Evolutionary conservation across 345 rosid species (phyloP), one percentile per base, ranked within the genome.

Genomic region (Hypericum perforatum): DNA sequence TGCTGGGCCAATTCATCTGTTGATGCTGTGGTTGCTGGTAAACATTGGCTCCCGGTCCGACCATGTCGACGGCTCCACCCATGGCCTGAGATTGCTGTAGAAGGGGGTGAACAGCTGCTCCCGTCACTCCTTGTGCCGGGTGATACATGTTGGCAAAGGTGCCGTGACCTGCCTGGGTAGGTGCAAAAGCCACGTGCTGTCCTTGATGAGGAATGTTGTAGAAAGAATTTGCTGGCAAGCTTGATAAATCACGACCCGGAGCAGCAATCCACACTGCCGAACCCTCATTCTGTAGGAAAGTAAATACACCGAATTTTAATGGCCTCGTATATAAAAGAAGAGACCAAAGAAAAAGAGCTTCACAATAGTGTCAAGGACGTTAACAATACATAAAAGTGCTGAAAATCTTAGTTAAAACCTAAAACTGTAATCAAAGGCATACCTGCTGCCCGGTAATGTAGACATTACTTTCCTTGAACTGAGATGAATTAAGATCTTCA

Each of bases 11-110:
- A 59, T 82, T 82, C 64, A 84, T 72, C 66, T 84, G 97, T 63
- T 82, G 78, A 65, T 86, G 97, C 77, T 86, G 97, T 38, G 94
- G 78, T 70, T 84, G 97, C 78, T 84, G 97, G 72, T 80, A 90
- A 64, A 84, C 83, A 61, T 58, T 80, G 53, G 83, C 78, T 8
- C 78, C 71, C 38, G 89, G 80, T 63, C 86, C 83, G 49, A 64
- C 87, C 79, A 86, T 78, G 63, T 90, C 90, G 45, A 73, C 76
- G 16, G 77, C 76, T 63, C 91, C 89, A 60, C 76, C 74, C 76
- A 77, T 68, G 40, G 78, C 71, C 65, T 78, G 91, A 53, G 94
- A 79, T 74, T 84, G 96, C 63, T 84, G 95, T 40, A 80, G 69
- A 56, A 80, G 89, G 38, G 82, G 94, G 70, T 82, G 92, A 45